These are phyloP conservation scores for Pugionium dolabratum DNA, from an alignment of 345 rosid genomes.

Conservation along the genomic window DNA sequence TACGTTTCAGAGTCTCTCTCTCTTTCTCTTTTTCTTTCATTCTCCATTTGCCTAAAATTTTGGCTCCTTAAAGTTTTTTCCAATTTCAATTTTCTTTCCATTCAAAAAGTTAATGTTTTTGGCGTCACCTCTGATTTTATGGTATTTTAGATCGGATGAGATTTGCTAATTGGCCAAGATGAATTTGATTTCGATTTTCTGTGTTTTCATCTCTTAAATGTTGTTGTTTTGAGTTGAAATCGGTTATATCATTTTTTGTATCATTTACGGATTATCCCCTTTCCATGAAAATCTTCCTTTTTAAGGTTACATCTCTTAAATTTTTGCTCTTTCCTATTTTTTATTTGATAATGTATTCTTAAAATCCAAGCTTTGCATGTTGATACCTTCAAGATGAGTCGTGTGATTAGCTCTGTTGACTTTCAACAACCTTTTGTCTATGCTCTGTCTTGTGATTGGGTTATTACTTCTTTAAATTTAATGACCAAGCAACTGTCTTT, in stretches of 20 bases:
- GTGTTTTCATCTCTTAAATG: conserved; percentile 3
- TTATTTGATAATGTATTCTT: neutral
- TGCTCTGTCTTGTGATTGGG: neutral
- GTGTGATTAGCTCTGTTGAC: conserved; percentile 12
- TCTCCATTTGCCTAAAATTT: neutral
- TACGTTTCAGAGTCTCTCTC: conserved; percentile 8
- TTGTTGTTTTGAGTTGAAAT: conserved; percentile 22
- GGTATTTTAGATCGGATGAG: conserved; percentile 4
- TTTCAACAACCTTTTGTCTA: neutral
- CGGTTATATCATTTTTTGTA: conserved; percentile 7
- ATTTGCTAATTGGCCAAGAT: neutral
- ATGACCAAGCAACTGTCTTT: neutral
- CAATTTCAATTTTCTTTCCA: neutral
- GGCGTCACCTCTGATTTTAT: neutral
- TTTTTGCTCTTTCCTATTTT: neutral
- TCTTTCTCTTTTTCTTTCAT: too few species aligned
- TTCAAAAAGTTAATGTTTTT: neutral
- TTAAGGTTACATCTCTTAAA: neutral
- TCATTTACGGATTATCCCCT: neutral
- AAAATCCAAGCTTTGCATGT: conserved; percentile 28
- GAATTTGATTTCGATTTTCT: conserved; percentile 9
- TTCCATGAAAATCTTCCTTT: neutral
- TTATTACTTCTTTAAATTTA: neutral
- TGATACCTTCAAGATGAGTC: conserved; percentile 16
- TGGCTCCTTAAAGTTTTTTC: neutral